phyloP scores from a whole-genome alignment of 306 rosid species.

The Ziziphus jujuba region DNA sequence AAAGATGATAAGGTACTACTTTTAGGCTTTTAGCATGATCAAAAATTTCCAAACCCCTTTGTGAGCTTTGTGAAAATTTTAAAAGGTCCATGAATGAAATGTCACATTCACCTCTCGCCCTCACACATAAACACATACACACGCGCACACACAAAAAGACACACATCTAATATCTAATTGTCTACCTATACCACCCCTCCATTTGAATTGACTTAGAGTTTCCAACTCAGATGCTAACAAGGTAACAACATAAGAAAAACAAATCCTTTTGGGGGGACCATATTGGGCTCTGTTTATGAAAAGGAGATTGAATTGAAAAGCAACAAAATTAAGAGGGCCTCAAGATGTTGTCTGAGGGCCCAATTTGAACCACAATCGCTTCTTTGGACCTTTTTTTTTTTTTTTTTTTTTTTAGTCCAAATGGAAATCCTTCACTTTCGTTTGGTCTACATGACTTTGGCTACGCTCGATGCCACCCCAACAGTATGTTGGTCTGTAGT shows the following conservation, averaged over 20 bases:
- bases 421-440: slow-evolving; percentile 10
- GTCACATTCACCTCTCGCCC: background rate
- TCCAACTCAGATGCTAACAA: slow-evolving; percentile 19
- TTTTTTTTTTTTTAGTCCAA: background rate
- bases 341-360: background rate
- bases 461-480: slow-evolving; percentile 19
- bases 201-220: slow-evolving; percentile 17
- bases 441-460: slow-evolving; percentile 25
- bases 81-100: too few relatives aligned
- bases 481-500: slow-evolving; percentile 40
- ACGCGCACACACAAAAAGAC: too few relatives aligned
- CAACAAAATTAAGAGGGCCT: slow-evolving; percentile 26
- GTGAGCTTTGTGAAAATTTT: too few relatives aligned
- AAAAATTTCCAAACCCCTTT: too few relatives aligned
- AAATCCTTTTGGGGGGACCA: slow-evolving; percentile 32
- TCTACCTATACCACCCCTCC: too few relatives aligned
- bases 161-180: too few relatives aligned
- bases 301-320: slow-evolving; percentile 18
- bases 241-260: background rate
- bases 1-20: too few relatives aligned
- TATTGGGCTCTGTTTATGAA: slow-evolving; percentile 23
- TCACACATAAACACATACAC: too few relatives aligned
- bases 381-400: slow-evolving; percentile 17
- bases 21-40: too few relatives aligned
- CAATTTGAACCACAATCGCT: background rate